Percentiles rank a stretch among this genome's conserved stretches.
These are phyloP conservation scores for Colletotrichum australisinense DNA, from an alignment of 2,329 filamentous ascomycete species.

Conservation along the genomic window DNA sequence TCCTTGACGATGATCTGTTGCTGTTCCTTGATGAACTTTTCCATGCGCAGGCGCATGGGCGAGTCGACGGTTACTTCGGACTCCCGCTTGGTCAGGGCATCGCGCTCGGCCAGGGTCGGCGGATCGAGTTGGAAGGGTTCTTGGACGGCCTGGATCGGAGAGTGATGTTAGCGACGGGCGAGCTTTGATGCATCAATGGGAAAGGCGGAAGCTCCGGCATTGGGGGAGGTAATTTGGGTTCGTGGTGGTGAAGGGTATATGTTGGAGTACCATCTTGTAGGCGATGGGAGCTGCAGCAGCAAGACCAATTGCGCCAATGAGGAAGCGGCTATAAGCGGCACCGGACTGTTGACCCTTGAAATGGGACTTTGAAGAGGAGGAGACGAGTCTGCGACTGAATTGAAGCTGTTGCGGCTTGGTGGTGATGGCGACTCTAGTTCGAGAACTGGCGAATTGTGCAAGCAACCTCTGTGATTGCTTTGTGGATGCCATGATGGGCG, in stretches of 20 bases:
- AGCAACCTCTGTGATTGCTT: constrained; percentile 26
- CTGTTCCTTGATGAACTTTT: constrained; percentile 93
- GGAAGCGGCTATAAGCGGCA: constrained; percentile 22
- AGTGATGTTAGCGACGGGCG: constrained; percentile 27
- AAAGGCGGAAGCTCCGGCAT: constrained; percentile 10
- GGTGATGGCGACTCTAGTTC: constrained; percentile 22
- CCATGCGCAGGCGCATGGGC: constrained; percentile 98
- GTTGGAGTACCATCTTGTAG: constrained; percentile 67
- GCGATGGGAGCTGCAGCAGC: constrained; percentile 64
- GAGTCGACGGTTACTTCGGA: constrained; percentile 79
- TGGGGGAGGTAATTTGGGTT: neutral
- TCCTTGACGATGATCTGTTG: constrained; percentile 88
- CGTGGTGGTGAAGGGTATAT: constrained; percentile 25
- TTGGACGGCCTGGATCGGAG: constrained; percentile 50
- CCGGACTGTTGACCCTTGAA: constrained; percentile 27
- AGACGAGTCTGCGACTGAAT: constrained; percentile 34
- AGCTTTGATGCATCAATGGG: constrained; percentile 8
- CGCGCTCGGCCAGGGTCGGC: constrained; percentile 84
- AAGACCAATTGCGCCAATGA: constrained; percentile 54
- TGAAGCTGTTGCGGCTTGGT: constrained; percentile 12
- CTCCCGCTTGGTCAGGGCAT: constrained; percentile 84
- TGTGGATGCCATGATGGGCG: constrained; percentile 24
- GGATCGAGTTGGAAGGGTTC: constrained; percentile 65
- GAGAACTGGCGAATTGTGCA: constrained; percentile 28
- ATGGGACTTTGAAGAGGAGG: constrained; percentile 30